Conservation (phyloP, 1,284 basidiomycete genomes). For the Sporisorium graminicola region DNA sequence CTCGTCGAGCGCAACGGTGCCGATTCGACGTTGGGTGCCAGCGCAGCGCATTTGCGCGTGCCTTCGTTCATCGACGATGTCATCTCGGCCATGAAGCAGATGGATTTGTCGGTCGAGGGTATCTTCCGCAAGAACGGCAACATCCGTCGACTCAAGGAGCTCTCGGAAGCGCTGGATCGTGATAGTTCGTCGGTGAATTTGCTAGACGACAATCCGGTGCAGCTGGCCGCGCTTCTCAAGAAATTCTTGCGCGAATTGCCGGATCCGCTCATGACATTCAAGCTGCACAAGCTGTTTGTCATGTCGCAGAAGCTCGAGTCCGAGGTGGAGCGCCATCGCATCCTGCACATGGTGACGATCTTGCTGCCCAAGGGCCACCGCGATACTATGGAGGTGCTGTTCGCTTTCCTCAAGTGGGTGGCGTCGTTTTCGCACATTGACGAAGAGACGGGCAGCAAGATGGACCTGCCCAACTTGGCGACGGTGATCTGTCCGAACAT, state of each 20-base stretch:
- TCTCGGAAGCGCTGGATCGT: constrained; percentile 91
- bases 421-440: constrained; percentile 98
- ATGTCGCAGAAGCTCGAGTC: constrained; percentile 84
- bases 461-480: constrained; percentile 97
- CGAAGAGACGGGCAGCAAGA: constrained; percentile 97
- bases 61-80: constrained; percentile 98
- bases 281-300: constrained; percentile 88
- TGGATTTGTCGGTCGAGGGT: constrained; percentile 99
- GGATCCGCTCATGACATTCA: constrained; percentile 94
- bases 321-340: constrained; percentile 82
- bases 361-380: constrained; percentile 92
- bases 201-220: constrained; percentile 94
- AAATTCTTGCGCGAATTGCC: constrained; percentile 96
- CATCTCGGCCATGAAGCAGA: constrained; percentile 97
- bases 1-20: constrained; percentile 95
- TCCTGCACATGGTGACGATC: constrained; percentile 87
- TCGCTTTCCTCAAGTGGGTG: constrained; percentile 99
- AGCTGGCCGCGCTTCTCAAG: constrained; percentile 95
- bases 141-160: constrained; percentile 89
- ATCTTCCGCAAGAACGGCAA: constrained; percentile 99
- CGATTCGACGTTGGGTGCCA: constrained; percentile 90
- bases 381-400: constrained; percentile 97
- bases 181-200: constrained; percentile 87
- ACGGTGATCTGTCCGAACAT: constrained; percentile 98
- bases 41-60: constrained; percentile 85